These are phyloP conservation scores for Hanseniaspora mollemarum DNA, from an alignment of 805 yeast genomes.

Conservation along the genomic window DNA sequence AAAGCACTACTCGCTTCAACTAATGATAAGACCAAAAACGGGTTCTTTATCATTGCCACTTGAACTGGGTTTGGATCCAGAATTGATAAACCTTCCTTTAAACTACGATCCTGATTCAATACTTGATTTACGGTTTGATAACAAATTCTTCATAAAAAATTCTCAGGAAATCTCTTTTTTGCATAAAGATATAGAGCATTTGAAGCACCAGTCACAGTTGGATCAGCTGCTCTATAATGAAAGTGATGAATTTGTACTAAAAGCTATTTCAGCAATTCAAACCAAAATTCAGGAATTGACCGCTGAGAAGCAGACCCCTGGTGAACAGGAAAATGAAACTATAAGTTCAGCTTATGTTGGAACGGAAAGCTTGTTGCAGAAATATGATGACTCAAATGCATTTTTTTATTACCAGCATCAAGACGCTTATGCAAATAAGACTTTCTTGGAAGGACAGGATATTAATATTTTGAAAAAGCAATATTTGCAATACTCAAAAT, in stretches of 20 bases:
- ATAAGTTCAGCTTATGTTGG: conserved; percentile 18
- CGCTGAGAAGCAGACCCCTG: conserved; percentile 22
- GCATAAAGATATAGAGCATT: conserved; percentile 46
- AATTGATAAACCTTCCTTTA: conserved; percentile 18
- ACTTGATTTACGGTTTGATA: conserved; percentile 22
- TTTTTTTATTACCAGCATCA: conserved; percentile 72
- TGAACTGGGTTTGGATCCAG: conserved; percentile 35
- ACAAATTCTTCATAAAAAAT: neutral
- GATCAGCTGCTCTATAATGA: conserved; percentile 54
- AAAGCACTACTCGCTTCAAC: conserved; percentile 44
- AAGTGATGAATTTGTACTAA: conserved; percentile 40
- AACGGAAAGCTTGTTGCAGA: conserved; percentile 14
- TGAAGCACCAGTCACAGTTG: conserved; percentile 41
- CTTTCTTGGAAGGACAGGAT: conserved; percentile 68
- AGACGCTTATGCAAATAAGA: conserved; percentile 53
- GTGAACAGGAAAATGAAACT: conserved; percentile 15
- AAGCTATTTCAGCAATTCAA: conserved; percentile 34
- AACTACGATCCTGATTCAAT: conserved; percentile 46
- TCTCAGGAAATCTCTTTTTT: conserved; percentile 37
- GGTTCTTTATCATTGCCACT: conserved; percentile 39
- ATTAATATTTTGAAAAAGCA: conserved; percentile 55
- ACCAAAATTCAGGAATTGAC: conserved; percentile 39
- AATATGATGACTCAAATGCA: conserved; percentile 34
- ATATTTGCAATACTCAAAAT: conserved; percentile 48
- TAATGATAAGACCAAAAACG: conserved; percentile 45